Base-by-base conservation (phyloP, 305 asterid genomes). In the Fraxinus dipetala region DNA sequence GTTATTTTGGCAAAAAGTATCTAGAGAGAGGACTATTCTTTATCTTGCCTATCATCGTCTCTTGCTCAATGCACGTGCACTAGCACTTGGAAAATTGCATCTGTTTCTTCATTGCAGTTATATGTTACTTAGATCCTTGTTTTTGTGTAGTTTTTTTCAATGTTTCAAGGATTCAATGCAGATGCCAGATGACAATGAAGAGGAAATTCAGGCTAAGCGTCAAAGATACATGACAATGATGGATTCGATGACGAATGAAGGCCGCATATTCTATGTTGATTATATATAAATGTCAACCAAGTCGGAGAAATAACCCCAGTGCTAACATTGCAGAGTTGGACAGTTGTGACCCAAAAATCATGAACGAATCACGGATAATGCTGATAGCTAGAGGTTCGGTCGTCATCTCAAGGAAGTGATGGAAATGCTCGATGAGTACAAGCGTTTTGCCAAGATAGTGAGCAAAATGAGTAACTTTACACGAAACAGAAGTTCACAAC, bases 171-270 rank as follows among this genome's bases (percentile, higher is more conserved):
- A 79, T 93, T 89, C 81, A 90, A 93, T 87, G 91, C 92, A 59
- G 98, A 94, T 95, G 97, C 97, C 99, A 67, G 84, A 94, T 86
- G 99, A 97, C n/a, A 97, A 85, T 80, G 98, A 93, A 83, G 90
- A 92, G 88, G 97, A 95, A 89, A 93, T 96, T 85, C 98, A 93
- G 82, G 89, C 98, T 18, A 95, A 95, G 90, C 84, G 91, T 61
- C 94, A 95, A 88, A 88, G 98, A 80, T 94, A 92, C 83, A 93
- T 93, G 99, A 95, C 97, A 59, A 94, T 95, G 98, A 94, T 92
- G 98, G 99, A 95, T 86, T 95, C 99, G 10, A 95, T 94, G 99
- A 95, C 98, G 72, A 90, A 94, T 78, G 93, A 93, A 90, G 98
- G 97, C 85, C 4, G 36, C 36, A 34, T 34, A 34, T 34, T 34